Conservation (phyloP, 148 eudicot species). For the Gaultheria prostrata region DNA sequence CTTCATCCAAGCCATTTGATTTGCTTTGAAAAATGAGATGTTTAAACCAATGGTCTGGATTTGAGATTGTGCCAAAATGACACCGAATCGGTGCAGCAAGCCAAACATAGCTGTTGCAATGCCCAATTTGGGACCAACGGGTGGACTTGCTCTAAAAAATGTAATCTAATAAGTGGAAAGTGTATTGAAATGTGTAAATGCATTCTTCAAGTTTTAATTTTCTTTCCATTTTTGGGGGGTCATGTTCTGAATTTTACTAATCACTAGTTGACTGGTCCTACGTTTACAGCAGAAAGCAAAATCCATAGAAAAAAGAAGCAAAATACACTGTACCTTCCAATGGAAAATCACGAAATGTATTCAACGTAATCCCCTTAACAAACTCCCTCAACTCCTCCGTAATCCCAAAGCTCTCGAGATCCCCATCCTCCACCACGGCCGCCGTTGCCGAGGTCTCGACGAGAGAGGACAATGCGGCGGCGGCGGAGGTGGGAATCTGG, state of each 20-base stretch:
- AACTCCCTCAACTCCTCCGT: conserved; percentile 85
- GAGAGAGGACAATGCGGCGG: conserved; percentile 35
- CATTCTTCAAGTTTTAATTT: background rate
- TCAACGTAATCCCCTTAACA: conserved; percentile 57
- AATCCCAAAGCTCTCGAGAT: conserved; percentile 67
- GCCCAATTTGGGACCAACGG: too few species aligned
- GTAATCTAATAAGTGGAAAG: background rate
- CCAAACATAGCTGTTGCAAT: too few species aligned
- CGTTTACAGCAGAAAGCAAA: background rate
- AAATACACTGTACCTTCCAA: conserved; percentile 40
- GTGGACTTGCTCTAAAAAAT: background rate
- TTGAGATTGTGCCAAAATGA: too few species aligned
- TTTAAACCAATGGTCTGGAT: too few species aligned
- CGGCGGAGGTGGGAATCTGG: conserved; percentile 32
- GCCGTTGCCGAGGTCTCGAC: conserved; percentile 23
- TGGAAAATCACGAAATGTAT: conserved; percentile 79
- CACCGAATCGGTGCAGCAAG: too few species aligned
- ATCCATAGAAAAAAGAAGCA: background rate
- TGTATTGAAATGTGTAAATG: background rate
- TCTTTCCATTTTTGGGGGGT: background rate
- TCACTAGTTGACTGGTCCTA: background rate
- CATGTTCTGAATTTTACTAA: background rate
- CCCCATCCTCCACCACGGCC: conserved; percentile 26
- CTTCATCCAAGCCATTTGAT: too few species aligned
- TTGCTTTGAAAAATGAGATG: too few species aligned